Percentiles rank a stretch among this genome's conserved stretches.
Conservation (phyloP, 2,329 filamentous ascomycete species). For the Arthrobotrys musiformis region DNA sequence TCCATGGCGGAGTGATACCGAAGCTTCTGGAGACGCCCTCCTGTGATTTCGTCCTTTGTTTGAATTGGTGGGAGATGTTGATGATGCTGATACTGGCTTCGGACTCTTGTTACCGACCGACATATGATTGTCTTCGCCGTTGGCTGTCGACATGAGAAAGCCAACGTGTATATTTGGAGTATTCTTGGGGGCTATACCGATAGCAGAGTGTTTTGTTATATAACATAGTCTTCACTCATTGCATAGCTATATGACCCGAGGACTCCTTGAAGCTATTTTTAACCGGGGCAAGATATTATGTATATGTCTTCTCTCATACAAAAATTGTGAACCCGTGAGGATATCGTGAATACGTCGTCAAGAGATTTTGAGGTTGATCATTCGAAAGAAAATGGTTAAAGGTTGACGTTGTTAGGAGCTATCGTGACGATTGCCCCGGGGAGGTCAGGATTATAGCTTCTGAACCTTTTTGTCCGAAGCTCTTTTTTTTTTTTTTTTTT, state of each 20-base stretch:
- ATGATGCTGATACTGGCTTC: too few species aligned
- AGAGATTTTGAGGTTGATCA: background rate
- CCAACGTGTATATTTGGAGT: background rate
- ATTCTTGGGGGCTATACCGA: background rate
- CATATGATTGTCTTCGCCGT: slow-evolving; percentile 28
- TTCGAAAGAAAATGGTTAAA: background rate
- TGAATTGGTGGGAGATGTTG: slow-evolving; percentile 16
- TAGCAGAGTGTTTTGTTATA: background rate
- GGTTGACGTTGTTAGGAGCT: slow-evolving; percentile 2
- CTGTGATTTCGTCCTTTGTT: slow-evolving; percentile 2
- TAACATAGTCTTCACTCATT: slow-evolving; percentile 19
- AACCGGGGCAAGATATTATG: background rate
- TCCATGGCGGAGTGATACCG: slow-evolving; percentile 49
- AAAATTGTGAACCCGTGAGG: background rate
- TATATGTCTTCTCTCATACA: background rate
- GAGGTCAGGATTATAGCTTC: background rate
- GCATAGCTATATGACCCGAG: background rate
- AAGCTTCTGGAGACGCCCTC: slow-evolving; percentile 35
- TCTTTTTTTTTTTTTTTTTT: background rate
- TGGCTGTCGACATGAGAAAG: slow-evolving; percentile 21
- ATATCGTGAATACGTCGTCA: background rate
- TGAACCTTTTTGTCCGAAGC: background rate
- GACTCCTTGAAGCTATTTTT: background rate
- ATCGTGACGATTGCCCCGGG: slow-evolving; percentile 42
- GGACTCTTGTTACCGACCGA: slow-evolving; percentile 36